Evolutionary conservation across 768 basidiomycete genomes (phyloP), one percentile per base, ranked within the genome.

Genomic region (Atractiella rhizophila): DNA sequence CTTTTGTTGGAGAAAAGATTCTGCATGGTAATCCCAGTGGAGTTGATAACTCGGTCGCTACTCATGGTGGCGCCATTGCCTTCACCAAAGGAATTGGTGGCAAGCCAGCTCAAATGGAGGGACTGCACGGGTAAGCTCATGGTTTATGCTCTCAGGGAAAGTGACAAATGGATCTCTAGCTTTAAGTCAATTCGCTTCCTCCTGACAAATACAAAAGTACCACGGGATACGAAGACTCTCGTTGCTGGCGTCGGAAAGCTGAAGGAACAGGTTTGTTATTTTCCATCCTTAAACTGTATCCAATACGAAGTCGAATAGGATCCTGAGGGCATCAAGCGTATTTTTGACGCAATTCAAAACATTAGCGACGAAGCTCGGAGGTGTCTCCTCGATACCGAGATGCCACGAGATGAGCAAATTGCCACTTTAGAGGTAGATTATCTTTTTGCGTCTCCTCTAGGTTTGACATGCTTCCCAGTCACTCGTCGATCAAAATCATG

Each of bases 21-120:
- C 62, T 94, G 37, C 91, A 98, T 56, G 91, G 91, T 1, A 96
- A 78, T 53, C 91, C 91, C 3, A 88, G 82, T 51, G 91, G 91
- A 8, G 78, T 98, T 19, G 91, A 98, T 57, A 96, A 98, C 58
- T 78, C 85, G 16, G 81, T 94, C 27, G 68, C 79, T 13, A 77
- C 83, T 1, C 78, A 74, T 54, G 91, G 91, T 16, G 88, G 88
- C 35, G 91, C 83, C 21, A 64, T 96, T 49, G 71, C 74, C 16
- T 98, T 88, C 61, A 79, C 76, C 15, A 70, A 78, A 42, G 73
- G 45, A 27, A 47, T 45, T 76, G 44, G 76, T 47, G 71, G 67
- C 37, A 54, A 72, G 64, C 61, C 71, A 57, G 70, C 74, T 46
- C 78, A 79, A 25, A 76, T 94, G 74, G 74, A 81, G 57, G 60